A percentile compares a stretch with the other conserved stretches of the same genome.
These are phyloP conservation scores for Paraglomus brasilianum DNA, from an alignment of 192 early-diverging fungal genomes.

Conservation along the genomic window DNA sequence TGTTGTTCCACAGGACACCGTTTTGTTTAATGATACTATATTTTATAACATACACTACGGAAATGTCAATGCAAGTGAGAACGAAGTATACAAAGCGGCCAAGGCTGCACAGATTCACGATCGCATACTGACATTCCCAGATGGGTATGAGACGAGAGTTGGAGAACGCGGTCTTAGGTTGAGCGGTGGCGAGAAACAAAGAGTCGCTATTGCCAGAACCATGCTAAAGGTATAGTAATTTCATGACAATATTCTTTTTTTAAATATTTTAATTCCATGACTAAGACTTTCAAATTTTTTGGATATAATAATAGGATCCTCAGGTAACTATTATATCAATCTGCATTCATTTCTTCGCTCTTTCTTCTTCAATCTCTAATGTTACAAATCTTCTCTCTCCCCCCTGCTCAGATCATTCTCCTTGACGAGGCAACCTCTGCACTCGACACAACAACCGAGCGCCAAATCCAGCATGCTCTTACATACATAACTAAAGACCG, in stretches of 20 bases:
- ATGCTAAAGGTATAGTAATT: constrained; percentile 58
- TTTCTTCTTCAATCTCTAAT: neutral
- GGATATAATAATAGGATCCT: constrained; percentile 4
- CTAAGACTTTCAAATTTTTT: neutral
- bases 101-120: constrained; percentile 81
- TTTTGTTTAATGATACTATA: constrained; percentile 95
- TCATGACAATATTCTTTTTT: neutral
- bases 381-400: neutral
- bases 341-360: neutral
- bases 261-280: neutral
- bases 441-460: constrained; percentile 62
- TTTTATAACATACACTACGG: constrained; percentile 94
- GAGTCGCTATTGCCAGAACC: constrained; percentile 83
- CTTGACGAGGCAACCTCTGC: constrained; percentile 88
- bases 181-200: constrained; percentile 90
- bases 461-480: constrained; percentile 84
- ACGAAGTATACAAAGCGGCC: constrained; percentile 69
- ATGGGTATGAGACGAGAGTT: constrained; percentile 67
- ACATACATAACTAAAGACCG: constrained; percentile 72
- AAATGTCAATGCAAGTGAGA: constrained; percentile 61
- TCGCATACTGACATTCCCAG: constrained; percentile 71
- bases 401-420: constrained; percentile 59
- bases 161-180: constrained; percentile 76
- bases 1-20: constrained; percentile 94
- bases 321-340: neutral